A percentile compares a stretch with the other conserved stretches of the same genome.
phyloP scores from a whole-genome alignment of 768 basidiomycete species.

The Lenzites betulinus region DNA sequence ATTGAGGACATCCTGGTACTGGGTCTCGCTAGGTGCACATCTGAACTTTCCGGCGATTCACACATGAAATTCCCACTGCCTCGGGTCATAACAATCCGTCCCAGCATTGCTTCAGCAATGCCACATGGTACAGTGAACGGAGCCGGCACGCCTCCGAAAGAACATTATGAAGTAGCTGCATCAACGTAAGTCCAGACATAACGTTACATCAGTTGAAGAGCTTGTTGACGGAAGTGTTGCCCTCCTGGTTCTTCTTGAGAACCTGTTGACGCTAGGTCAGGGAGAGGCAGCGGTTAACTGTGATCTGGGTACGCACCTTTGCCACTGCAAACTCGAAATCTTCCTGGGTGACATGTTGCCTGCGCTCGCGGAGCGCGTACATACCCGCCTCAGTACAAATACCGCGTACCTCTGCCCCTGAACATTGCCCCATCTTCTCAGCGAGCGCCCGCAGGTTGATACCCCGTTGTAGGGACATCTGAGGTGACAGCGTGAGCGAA shows the following conservation, averaged over 20 bases:
- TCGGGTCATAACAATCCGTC: no score
- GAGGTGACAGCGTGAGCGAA: neutral
- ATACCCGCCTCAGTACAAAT: slow-evolving; percentile 99
- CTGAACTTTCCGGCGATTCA: no score
- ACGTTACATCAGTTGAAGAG: slow-evolving; percentile 69
- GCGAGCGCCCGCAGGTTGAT: slow-evolving; percentile 96
- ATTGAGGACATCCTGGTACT: neutral
- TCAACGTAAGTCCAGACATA: slow-evolving; percentile 1
- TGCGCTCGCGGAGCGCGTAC: slow-evolving; percentile 93
- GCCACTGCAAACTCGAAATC: slow-evolving; percentile 99
- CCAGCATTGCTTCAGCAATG: neutral
- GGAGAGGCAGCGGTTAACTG: neutral
- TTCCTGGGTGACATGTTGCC: slow-evolving; percentile 97
- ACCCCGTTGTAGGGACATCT: slow-evolving; percentile 98
- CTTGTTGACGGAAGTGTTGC: slow-evolving; percentile 93
- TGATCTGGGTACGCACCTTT: slow-evolving; percentile 56
- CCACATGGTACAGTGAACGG: neutral
- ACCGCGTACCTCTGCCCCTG: slow-evolving; percentile 95
- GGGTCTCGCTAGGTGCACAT: no score
- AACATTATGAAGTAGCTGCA: neutral
- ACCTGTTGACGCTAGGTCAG: slow-evolving; percentile 44
- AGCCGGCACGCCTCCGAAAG: neutral
- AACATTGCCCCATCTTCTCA: slow-evolving; percentile 99
- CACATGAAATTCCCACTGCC: no score
- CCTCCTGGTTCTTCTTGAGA: slow-evolving; percentile 95